Percentiles rank a stretch among this genome's conserved stretches.
Conservation (phyloP, 306 rosid species). For the Glycyrrhiza uralensis region DNA sequence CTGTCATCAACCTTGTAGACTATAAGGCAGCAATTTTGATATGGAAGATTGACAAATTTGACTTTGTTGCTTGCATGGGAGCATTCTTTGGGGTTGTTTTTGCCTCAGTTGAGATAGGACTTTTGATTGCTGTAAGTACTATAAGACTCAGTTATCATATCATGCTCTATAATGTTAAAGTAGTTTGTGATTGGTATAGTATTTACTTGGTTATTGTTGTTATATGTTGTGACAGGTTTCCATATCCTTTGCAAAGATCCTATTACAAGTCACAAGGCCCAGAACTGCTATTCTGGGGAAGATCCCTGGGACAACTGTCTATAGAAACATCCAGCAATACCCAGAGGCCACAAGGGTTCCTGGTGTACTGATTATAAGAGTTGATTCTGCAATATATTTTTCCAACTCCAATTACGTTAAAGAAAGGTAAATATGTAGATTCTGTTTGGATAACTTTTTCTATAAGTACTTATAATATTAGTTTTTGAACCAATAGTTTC, state of each 20-base stretch:
- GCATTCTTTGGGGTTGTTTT: constrained; percentile 94
- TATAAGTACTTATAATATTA: too few relatives aligned
- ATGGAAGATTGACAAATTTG: constrained; percentile 94
- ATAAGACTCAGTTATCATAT: constrained; percentile 1
- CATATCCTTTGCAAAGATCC: constrained; percentile 89
- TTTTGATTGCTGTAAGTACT: constrained; percentile 74
- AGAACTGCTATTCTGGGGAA: constrained; percentile 79
- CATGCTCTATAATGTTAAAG: background rate
- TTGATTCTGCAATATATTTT: constrained; percentile 93
- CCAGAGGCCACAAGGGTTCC: constrained; percentile 82
- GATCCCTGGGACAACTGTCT: constrained; percentile 76
- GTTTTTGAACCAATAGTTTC: too few relatives aligned
- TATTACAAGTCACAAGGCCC: constrained; percentile 88
- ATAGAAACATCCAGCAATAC: constrained; percentile 82
- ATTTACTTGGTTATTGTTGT: constrained; percentile 6
- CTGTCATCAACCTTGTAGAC: constrained; percentile 83
- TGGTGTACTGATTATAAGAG: constrained; percentile 74
- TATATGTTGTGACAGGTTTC: constrained; percentile 51
- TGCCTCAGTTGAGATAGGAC: constrained; percentile 80
- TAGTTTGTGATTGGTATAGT: background rate
- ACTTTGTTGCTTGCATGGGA: constrained; percentile 93
- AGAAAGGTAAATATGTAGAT: constrained; percentile 75
- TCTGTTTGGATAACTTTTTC: too few relatives aligned
- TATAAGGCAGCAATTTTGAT: constrained; percentile 77
- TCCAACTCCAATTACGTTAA: constrained; percentile 92